Evolutionary conservation across 129 eudicot species (phyloP).

Genomic region (Flaveria trinervia): DNA sequence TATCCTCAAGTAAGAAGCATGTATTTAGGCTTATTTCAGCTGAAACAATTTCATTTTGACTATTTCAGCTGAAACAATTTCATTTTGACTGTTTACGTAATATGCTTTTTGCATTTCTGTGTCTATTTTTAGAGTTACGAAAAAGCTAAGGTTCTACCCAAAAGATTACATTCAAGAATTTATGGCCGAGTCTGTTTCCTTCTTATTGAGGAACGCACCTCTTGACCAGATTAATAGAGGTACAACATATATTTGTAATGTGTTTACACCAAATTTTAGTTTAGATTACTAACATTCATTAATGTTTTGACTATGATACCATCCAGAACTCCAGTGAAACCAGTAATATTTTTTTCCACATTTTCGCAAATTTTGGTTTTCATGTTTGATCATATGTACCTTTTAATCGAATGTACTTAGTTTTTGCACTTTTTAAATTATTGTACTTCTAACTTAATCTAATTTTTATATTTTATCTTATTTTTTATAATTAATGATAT

Average conservation of each 20-base stretch:
- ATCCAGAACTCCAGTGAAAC: neutral
- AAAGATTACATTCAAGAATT: constrained; percentile 80
- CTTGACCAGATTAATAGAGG: constrained; percentile 66
- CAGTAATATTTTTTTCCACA: neutral
- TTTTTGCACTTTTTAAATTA: neutral
- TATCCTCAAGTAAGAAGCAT: constrained; percentile 66
- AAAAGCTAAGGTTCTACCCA: constrained; percentile 65
- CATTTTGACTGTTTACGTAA: neutral
- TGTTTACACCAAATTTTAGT: neutral
- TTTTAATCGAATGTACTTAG: neutral
- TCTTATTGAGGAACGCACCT: constrained; percentile 77
- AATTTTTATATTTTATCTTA: neutral
- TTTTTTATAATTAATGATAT: neutral
- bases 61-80: neutral
- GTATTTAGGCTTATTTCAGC: neutral
- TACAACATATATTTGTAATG: constrained; percentile 25
- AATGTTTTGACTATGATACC: neutral
- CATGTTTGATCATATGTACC: neutral
- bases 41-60: neutral
- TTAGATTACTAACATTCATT: neutral
- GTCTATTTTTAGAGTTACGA: constrained; percentile 48
- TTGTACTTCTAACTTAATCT: neutral
- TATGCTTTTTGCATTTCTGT: neutral
- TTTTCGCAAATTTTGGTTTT: neutral
- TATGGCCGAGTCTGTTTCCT: constrained; percentile 78